A percentile compares a stretch with the other conserved stretches of the same genome.
Conservation (phyloP, 495 filamentous ascomycete genomes). For the Chaetomium fimeti region DNA sequence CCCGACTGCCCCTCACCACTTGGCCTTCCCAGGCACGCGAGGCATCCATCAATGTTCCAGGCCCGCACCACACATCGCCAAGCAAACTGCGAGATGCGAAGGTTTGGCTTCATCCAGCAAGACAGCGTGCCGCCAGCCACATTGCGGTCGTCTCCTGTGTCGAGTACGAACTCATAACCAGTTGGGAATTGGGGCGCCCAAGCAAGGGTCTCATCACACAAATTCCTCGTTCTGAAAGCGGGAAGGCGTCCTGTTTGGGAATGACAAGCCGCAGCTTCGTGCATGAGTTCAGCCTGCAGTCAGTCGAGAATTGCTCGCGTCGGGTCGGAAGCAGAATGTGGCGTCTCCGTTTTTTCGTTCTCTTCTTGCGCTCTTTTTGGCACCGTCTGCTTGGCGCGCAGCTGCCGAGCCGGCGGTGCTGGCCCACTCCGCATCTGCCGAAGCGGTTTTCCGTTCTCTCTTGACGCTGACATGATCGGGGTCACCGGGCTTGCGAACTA, state of each 20-base stretch:
- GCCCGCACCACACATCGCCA: no score
- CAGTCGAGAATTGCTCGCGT: background rate
- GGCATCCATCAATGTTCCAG: no score
- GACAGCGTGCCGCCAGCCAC: no score
- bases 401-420: slow-evolving; percentile 1
- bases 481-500: no score
- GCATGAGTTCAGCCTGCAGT: background rate
- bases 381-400: slow-evolving; percentile 1
- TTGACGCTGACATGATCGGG: background rate
- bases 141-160: background rate
- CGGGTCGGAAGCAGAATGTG: background rate
- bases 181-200: slow-evolving; percentile 1
- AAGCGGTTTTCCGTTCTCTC: background rate
- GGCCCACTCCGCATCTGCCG: slow-evolving; percentile 8
- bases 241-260: background rate
- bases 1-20: no score
- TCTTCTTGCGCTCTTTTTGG: background rate
- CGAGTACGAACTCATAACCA: no score
- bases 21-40: no score
- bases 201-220: slow-evolving; percentile 6
- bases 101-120: no score
- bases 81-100: no score
- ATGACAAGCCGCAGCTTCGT: background rate
- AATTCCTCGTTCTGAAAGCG: background rate
- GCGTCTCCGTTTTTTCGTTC: slow-evolving; percentile 4